Conservation (phyloP, 352 stramenopile genomes). For the Globisporangium yorkense region DNA sequence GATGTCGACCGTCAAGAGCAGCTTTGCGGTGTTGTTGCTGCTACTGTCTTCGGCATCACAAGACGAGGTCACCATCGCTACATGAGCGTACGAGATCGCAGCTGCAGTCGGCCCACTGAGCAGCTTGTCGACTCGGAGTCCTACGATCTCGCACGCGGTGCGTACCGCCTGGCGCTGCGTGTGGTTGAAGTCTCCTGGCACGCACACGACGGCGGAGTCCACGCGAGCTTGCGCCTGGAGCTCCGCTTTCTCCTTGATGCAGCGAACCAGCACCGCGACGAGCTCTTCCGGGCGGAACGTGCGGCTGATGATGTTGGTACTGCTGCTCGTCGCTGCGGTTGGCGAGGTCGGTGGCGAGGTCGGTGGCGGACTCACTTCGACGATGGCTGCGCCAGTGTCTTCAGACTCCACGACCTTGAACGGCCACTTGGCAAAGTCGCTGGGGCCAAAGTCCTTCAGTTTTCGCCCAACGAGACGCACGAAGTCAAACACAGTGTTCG, state of each 20-base stretch:
- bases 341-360: too few relatives aligned
- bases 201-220: conserved; percentile 17
- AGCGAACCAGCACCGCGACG: conserved; percentile 28
- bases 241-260: conserved; percentile 32
- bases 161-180: conserved; percentile 36
- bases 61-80: not conserved
- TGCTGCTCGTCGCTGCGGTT: not conserved
- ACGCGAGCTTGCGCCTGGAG: conserved; percentile 14
- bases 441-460: conserved; percentile 6
- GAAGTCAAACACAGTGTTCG: conserved; percentile 27
- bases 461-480: conserved; percentile 22
- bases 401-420: conserved; percentile 23
- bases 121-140: conserved; percentile 18
- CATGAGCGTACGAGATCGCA: conserved; percentile 13
- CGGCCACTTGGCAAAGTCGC: conserved; percentile 22
- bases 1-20: conserved; percentile 3
- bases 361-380: conserved; percentile 15
- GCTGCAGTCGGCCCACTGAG: conserved; percentile 33
- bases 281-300: conserved; percentile 35
- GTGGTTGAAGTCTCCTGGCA: conserved; percentile 36
- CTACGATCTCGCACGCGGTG: conserved; percentile 32
- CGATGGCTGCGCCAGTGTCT: conserved; percentile 22
- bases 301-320: not conserved
- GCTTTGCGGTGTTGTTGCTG: not conserved
- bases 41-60: not conserved